phyloP scores from a whole-genome alignment of 2,329 filamentous ascomycete genomes.

The Talaromyces rugulosus region DNA sequence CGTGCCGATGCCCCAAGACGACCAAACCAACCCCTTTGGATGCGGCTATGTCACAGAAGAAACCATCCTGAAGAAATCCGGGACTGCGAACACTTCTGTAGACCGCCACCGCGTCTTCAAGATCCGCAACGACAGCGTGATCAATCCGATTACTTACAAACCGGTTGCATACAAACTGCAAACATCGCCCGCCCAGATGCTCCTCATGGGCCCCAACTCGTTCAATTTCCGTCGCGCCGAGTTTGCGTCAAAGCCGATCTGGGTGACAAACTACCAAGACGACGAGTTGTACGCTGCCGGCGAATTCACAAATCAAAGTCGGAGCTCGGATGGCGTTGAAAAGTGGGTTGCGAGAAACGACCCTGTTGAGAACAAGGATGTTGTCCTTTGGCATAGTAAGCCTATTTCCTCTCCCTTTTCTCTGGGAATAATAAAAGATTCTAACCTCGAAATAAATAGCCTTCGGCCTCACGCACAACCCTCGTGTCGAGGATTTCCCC shows the following conservation, averaged over 20 bases:
- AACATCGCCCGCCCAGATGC: conserved; percentile 52
- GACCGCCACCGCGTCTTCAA: conserved; percentile 52
- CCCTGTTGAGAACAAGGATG: conserved; percentile 35
- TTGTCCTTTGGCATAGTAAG: conserved; percentile 43
- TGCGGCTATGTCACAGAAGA: conserved; percentile 50
- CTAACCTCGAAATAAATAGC: conserved; percentile 18
- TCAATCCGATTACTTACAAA: conserved; percentile 51
- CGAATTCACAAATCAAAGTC: conserved; percentile 52
- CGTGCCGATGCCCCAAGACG: conserved; percentile 54
- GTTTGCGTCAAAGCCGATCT: conserved; percentile 54
- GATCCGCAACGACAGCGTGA: conserved; percentile 51
- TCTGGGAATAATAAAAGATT: conserved; percentile 17
- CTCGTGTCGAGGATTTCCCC: conserved; percentile 62
- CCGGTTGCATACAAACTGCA: conserved; percentile 55
- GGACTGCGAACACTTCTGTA: conserved; percentile 46
- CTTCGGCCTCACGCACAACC: conserved; percentile 60
- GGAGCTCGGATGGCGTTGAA: conserved; percentile 35
- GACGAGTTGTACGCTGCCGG: conserved; percentile 51
- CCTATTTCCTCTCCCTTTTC: neutral
- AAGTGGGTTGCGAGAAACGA: conserved; percentile 31
- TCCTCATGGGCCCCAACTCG: conserved; percentile 50
- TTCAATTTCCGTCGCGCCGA: conserved; percentile 51
- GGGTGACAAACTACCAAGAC: conserved; percentile 51
- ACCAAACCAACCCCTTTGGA: conserved; percentile 50
- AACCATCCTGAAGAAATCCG: conserved; percentile 47